These are phyloP conservation scores for Oxyria digyna DNA, from an alignment of 148 eudicot genomes.

Conservation along the genomic window DNA sequence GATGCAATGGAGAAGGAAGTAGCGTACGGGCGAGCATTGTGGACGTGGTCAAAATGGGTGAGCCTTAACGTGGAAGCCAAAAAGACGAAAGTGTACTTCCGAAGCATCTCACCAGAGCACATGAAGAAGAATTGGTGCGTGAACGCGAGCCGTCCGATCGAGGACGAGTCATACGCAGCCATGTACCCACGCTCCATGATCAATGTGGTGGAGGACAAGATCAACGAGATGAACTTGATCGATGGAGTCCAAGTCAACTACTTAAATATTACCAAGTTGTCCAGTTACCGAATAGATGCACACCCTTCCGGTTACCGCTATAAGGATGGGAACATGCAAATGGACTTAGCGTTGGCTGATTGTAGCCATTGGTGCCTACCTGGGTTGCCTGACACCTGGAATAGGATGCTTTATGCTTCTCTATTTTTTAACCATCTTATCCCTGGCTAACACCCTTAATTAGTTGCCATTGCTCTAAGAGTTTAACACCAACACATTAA, in stretches of 20 bases:
- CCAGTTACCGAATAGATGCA: conserved; percentile 37
- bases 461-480: too few relatives aligned
- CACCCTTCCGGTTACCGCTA: conserved; percentile 29
- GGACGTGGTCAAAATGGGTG: conserved; percentile 45
- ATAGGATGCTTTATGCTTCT: conserved; percentile 33
- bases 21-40: conserved; percentile 27
- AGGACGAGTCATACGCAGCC: conserved; percentile 19
- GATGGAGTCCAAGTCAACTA: conserved; percentile 11
- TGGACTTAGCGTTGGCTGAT: conserved; percentile 2
- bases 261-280: conserved; percentile 36
- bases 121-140: conserved; percentile 27
- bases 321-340: conserved; percentile 10
- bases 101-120: conserved; percentile 45
- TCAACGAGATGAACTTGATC: conserved; percentile 9
- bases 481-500: too few relatives aligned
- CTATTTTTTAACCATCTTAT: conserved; percentile 5
- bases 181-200: conserved; percentile 21
- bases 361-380: conserved; percentile 96
- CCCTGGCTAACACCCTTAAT: too few relatives aligned
- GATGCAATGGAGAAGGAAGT: conserved; percentile 24
- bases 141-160: conserved; percentile 29
- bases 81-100: conserved; percentile 30
- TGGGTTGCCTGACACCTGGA: conserved; percentile 83
- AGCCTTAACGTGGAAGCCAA: conserved; percentile 21
- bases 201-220: conserved; percentile 14